Percentiles rank a stretch among this genome's conserved stretches.
These are phyloP conservation scores for Lyophyllum atratum DNA, from an alignment of 768 basidiomycete genomes.

Conservation along the genomic window DNA sequence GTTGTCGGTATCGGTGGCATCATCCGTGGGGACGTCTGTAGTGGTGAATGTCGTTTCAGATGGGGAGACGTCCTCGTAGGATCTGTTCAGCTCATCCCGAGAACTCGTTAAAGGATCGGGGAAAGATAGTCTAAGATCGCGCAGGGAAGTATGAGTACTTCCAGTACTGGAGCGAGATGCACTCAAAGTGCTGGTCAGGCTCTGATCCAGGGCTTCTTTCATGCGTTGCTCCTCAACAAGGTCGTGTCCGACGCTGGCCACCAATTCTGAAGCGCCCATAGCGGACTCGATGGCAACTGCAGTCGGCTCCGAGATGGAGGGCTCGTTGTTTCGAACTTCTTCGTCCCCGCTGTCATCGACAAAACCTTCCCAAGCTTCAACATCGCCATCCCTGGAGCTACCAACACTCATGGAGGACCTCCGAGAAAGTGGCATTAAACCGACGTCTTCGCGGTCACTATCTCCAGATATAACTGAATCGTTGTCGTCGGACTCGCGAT, in stretches of 20 bases:
- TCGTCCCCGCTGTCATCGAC: conserved; percentile 65
- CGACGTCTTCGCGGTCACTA: conserved; percentile 61
- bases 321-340: conserved; percentile 23
- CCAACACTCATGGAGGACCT: conserved; percentile 69
- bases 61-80: conserved; percentile 54
- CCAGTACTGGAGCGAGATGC: conserved; percentile 66
- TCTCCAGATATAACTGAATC: conserved; percentile 65
- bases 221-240: conserved; percentile 67
- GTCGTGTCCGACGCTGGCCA: conserved; percentile 36
- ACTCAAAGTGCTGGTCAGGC: conserved; percentile 78
- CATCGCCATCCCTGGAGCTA: conserved; percentile 68
- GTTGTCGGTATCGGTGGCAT: conserved; percentile 19
- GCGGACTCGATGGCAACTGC: conserved; percentile 33
- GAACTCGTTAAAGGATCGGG: conserved; percentile 82
- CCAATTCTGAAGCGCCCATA: conserved; percentile 24
- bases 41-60: conserved; percentile 33
- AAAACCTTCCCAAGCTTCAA: conserved; percentile 80
- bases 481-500: conserved; percentile 70
- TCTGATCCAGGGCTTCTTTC: conserved; percentile 78
- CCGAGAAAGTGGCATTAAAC: conserved; percentile 59
- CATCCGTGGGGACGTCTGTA: conserved; percentile 25
- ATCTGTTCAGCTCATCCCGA: conserved; percentile 58
- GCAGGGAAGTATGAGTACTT: conserved; percentile 60
- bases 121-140: conserved; percentile 79
- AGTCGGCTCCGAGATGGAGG: conserved; percentile 30